phyloP scores from a whole-genome alignment of 306 rosid genomes.

The Calophaca sinica region DNA sequence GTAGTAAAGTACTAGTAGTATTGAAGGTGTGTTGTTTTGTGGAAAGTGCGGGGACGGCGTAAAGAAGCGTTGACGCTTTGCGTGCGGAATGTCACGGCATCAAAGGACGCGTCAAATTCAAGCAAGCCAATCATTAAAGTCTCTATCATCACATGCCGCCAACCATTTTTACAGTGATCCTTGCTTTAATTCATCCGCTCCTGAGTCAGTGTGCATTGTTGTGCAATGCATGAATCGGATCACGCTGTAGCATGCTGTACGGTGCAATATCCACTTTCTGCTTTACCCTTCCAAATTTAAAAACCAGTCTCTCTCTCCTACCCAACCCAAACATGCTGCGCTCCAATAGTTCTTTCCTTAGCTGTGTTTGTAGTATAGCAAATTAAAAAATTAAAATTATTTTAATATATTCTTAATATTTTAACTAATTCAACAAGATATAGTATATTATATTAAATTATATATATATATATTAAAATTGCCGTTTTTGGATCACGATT shows the following conservation, averaged over 20 bases:
- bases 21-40: not conserved
- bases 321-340: too few relatives aligned
- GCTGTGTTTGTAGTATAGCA: too few relatives aligned
- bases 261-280: constrained; percentile 37
- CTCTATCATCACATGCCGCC: constrained; percentile 50
- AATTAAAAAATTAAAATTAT: too few relatives aligned
- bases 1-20: constrained; percentile 5
- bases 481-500: too few relatives aligned
- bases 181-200: constrained; percentile 41
- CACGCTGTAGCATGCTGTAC: constrained; percentile 45
- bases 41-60: constrained; percentile 28
- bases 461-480: too few relatives aligned
- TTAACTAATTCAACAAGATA: too few relatives aligned
- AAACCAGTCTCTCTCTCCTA: not conserved
- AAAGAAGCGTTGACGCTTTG: constrained; percentile 52
- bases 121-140: constrained; percentile 59
- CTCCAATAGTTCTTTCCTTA: too few relatives aligned
- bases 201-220: not conserved
- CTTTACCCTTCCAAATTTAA: constrained; percentile 28
- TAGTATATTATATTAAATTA: too few relatives aligned
- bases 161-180: constrained; percentile 27
- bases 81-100: constrained; percentile 45
- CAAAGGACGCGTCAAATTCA: constrained; percentile 39
- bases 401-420: too few relatives aligned
- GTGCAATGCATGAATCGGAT: constrained; percentile 45